A percentile compares a stretch with the other conserved stretches of the same genome.
These are phyloP conservation scores for Choiromyces venosus DNA, from an alignment of 495 filamentous ascomycete genomes.

Conservation along the genomic window DNA sequence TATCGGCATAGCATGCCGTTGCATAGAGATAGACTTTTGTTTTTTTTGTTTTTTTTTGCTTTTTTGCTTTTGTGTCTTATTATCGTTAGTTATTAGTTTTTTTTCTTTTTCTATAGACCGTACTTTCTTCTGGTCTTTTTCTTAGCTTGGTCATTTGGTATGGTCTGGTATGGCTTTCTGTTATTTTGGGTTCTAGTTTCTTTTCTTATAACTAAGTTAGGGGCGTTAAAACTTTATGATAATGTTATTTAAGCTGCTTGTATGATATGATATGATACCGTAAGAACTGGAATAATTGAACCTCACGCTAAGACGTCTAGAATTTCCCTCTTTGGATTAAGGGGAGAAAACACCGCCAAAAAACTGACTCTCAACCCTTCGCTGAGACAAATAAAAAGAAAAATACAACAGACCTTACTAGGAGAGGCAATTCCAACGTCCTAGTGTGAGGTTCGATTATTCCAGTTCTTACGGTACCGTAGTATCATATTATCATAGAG, in stretches of 20 bases:
- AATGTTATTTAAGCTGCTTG: background rate
- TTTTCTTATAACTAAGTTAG: background rate
- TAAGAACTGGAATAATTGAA: background rate
- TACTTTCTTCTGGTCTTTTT: background rate
- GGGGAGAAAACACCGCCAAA: too few species aligned
- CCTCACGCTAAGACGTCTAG: too few species aligned
- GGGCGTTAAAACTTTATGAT: background rate
- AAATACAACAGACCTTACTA: too few species aligned
- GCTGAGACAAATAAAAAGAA: too few species aligned
- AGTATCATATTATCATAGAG: too few species aligned
- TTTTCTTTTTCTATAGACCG: too few species aligned
- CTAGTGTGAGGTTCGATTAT: too few species aligned
- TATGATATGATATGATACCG: background rate
- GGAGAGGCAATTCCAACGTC: too few species aligned
- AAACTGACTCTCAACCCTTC: too few species aligned
- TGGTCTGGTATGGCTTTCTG: background rate
- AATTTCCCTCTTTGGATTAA: too few species aligned
- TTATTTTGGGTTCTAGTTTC: background rate
- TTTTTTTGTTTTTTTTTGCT: background rate
- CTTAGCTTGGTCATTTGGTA: background rate
- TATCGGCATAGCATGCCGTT: background rate
- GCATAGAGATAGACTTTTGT: background rate
- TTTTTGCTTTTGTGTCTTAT: background rate
- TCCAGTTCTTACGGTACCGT: too few species aligned
- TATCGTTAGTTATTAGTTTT: background rate